Conservation (phyloP, 2,329 filamentous ascomycete species). For the Beauveria asiatica region DNA sequence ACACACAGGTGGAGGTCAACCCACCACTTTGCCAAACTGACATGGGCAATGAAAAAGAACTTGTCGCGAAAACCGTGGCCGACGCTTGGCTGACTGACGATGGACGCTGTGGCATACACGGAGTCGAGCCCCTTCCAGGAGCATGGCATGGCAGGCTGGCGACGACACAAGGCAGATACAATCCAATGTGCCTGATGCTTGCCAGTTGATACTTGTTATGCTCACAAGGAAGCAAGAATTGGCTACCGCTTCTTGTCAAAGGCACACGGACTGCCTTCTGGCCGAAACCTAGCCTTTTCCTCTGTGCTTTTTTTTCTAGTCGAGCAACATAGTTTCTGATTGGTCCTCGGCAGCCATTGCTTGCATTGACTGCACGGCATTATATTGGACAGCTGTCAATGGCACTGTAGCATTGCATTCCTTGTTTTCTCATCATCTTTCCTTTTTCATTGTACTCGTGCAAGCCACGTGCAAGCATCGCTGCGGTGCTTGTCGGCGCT, state of each 20-base stretch:
- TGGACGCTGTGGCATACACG: not conserved
- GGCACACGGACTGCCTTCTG: not conserved
- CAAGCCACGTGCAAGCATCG: not conserved
- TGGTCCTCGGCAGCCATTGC: not conserved
- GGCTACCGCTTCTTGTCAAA: not conserved
- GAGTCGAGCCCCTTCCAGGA: too few species aligned
- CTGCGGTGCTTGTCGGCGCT: not conserved
- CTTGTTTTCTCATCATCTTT: not conserved
- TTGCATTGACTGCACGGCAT: conserved; percentile 2
- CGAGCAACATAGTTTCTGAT: not conserved
- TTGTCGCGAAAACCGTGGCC: not conserved
- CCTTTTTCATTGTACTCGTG: too few species aligned
- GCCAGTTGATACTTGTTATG: not conserved
- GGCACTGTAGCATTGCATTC: not conserved
- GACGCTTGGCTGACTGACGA: not conserved
- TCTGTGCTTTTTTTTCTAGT: not conserved
- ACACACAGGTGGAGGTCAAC: not conserved
- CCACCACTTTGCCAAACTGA: not conserved
- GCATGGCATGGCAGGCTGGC: not conserved
- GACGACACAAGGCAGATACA: too few species aligned
- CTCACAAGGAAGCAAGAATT: not conserved
- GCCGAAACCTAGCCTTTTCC: not conserved
- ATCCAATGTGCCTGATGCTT: not conserved
- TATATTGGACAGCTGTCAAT: not conserved
- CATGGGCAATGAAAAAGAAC: not conserved